Evolutionary conservation across 805 yeast species (phyloP).

Genomic region (Suhomyces xylopsoci): DNA sequence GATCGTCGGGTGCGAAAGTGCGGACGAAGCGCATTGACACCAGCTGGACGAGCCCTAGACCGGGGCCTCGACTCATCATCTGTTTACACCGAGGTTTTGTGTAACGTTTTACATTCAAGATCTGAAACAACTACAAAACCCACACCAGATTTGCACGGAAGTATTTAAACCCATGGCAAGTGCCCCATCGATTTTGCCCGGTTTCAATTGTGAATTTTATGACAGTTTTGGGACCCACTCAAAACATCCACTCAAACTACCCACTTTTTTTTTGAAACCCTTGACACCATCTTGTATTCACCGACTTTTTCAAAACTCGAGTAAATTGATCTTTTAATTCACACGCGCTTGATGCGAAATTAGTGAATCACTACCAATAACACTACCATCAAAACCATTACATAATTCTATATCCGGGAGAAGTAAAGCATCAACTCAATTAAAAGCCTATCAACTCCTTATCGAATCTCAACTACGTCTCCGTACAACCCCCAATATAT

Average conservation of each 20-base stretch:
- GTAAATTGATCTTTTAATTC: background rate
- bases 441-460: no score
- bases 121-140: constrained; percentile 13
- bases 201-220: constrained; percentile 12
- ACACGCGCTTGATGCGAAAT: background rate
- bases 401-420: no score
- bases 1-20: background rate
- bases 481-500: no score
- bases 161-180: constrained; percentile 4
- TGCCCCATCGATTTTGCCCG: constrained; percentile 1
- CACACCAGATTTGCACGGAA: background rate
- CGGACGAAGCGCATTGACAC: background rate
- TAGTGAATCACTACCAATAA: background rate
- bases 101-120: constrained; percentile 14
- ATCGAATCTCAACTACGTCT: no score
- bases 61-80: constrained; percentile 4
- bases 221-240: constrained; percentile 3
- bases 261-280: background rate
- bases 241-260: background rate
- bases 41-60: background rate
- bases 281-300: background rate
- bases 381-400: background rate
- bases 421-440: background rate
- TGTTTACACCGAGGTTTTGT: constrained; percentile 7
- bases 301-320: background rate